These are phyloP conservation scores for Geotrichum citri-aurantii DNA, from an alignment of 1,139 yeast genomes.

Conservation along the genomic window DNA sequence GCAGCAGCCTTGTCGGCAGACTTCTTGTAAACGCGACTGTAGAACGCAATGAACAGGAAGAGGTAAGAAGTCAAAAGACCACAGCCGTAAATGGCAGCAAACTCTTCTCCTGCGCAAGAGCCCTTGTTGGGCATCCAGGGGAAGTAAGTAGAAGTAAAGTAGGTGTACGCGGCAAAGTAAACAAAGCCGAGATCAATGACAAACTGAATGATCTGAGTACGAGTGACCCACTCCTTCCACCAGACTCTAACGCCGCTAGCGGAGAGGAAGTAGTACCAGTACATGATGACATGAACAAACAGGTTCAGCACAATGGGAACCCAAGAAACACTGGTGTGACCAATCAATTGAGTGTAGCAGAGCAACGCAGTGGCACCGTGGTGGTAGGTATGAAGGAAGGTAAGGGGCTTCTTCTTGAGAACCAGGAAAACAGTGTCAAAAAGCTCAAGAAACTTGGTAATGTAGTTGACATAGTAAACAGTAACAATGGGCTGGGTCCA, in stretches of 20 bases:
- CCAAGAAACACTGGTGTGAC: slow-evolving; percentile 88
- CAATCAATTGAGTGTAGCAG: slow-evolving; percentile 90
- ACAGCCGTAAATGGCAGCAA: slow-evolving; percentile 90
- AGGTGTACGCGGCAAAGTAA: slow-evolving; percentile 79
- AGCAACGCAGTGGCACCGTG: slow-evolving; percentile 97
- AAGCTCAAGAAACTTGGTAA: slow-evolving; percentile 58
- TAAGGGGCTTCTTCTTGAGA: slow-evolving; percentile 75
- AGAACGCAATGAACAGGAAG: slow-evolving; percentile 87
- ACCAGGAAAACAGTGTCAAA: slow-evolving; percentile 90
- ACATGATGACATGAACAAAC: slow-evolving; percentile 94
- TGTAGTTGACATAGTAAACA: slow-evolving; percentile 51
- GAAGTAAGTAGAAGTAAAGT: slow-evolving; percentile 39
- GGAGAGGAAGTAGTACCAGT: slow-evolving; percentile 93
- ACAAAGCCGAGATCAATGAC: slow-evolving; percentile 83
- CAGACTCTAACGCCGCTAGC: slow-evolving; percentile 94
- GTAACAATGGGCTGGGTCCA: slow-evolving; percentile 84
- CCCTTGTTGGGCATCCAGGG: slow-evolving; percentile 72
- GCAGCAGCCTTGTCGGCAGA: slow-evolving; percentile 16
- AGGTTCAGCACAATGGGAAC: slow-evolving; percentile 86
- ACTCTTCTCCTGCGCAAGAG: slow-evolving; percentile 85
- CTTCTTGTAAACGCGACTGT: slow-evolving; percentile 75
- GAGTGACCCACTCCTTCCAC: slow-evolving; percentile 99
- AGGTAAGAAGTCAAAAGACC: slow-evolving; percentile 83
- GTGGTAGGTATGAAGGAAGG: slow-evolving; percentile 92
- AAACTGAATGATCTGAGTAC: slow-evolving; percentile 92